Evolutionary conservation across 768 basidiomycete genomes (phyloP), one percentile per base, ranked within the genome.

Genomic region (Pulveroboletus sp.): DNA sequence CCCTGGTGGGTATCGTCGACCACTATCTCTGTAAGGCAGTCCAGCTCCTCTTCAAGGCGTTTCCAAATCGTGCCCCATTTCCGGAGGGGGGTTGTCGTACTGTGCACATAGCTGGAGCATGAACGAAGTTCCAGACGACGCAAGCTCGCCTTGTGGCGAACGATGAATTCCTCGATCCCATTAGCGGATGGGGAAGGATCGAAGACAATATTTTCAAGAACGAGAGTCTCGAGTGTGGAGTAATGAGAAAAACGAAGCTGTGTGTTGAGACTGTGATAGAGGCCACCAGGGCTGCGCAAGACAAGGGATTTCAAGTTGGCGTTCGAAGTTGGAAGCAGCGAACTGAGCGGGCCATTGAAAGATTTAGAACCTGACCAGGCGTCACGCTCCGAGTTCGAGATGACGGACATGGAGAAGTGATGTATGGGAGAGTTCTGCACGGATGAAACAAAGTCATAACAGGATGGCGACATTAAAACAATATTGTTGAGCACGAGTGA

Each of bases 311-410:
- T 61, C 27, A 67, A 17, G 17, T 48, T 55, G 38, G 21, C 0
- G 1, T 58, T 65, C 2, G 66, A 45, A 3, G 46, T 10, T 10
- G 66, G 66, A 14, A 67, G 56, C 0, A 69, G 36, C 31, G 66
- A 52, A 41, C 52, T 55, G 38, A 69, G 49, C 0, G 67, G 53
- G 2, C 61, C 56, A 5, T 67, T 67, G 18, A 58, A 41, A 2
- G 57, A 47, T 43, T 69, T 67, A 2, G 66, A 69, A 4, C 66
- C 66, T 1, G 67, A 67, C 67, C 65, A 67, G 28, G 27, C 43
- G 17, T 56, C 47, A 15, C 69, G 53, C 35, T 65, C 67, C 14
- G 61, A 61, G 55, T 67, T 67, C n/a, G 65, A 56, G 28, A 69
- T 57, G 28, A 67, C 51, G 11, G 65, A 57, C 43, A 67, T 57